Base-by-base conservation (phyloP, 345 rosid species). In the Kernera saxatilis region DNA sequence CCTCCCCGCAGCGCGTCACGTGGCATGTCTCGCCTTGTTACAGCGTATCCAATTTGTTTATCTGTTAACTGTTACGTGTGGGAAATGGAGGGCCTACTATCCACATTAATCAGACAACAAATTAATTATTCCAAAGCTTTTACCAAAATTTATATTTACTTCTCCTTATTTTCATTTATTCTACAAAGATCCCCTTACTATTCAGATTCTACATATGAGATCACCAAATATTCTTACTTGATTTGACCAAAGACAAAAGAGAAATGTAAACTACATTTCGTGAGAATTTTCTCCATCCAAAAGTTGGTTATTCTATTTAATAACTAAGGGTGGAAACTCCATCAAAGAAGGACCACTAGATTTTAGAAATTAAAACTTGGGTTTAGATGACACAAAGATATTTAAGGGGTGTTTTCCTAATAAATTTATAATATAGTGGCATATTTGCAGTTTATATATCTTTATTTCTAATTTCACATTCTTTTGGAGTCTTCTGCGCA, bases 31-130 rank as follows among this genome's bases (percentile, higher is more conserved):
- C 32, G 1, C 41, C 22, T 52, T 75, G 9, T 68, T 75, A 68
- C 78, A 75, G 78, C 69, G 74, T 68, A 68, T 68, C 78, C 61
- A 75, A 75, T 68, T 68, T 51, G 78, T 60, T 61, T 52, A 75
- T 51, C 57, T 68, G 39, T 44, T 61, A 75, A 67, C 78, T 75
- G 37, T 68, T 75, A 75, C 78, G 74, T 61, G 70, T 61, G 70
- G 64, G 74, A 52, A 60, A 26, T 40, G 54, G 33, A 68, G 54
- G 70, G 21, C 26, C 50, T 69, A 8, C 33, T 53, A 48, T 62
- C 70, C 74, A 62, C 70, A 33, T 58, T 62, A 17, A 15, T 43
- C 41, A 19, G 19, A 68, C 44, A 15, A 46, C 45, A 5, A 10
- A 36, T n/a, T n/a, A n/a, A 57, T 17, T 7, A 27, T 53, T 71